Evolutionary conservation across 306 rosid genomes (phyloP), one percentile per base, ranked within the genome.

Genomic region (Vigna angularis): DNA sequence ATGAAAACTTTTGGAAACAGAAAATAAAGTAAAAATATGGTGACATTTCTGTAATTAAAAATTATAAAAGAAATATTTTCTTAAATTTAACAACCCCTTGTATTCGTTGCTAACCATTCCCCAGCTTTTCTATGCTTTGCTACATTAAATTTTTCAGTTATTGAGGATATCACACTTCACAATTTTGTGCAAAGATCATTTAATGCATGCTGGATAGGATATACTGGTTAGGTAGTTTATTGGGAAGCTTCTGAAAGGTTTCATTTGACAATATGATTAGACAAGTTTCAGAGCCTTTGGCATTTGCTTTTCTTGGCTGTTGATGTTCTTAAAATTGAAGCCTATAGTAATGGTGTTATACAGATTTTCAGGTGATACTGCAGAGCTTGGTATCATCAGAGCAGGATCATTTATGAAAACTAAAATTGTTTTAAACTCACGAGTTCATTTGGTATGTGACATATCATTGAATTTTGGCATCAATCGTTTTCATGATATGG

Each of bases 341-440:
- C 55, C 47, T 26, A 49, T 48, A 75, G 66, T 85, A 57, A 82
- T 80, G 34, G 26, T 81, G 65, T 73, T 73, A 20, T 71, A 74
- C 99, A 95, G 99, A 90, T 95, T 95, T 77, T 93, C 94, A 38
- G 99, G 99, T 70, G 98, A 95, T 68, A 84, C 89, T 70, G 90
- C 93, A 22, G 96, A 92, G 74, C 90, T 95, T 85, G 98, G 99
- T 66, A 90, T 95, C 79, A 81, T 95, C 71, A 91, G 98, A 84
- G 90, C 81, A n/a, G 98, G 99, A 49, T 78, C 79, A 32, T 79
- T 38, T 58, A 91, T 88, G 79, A 87, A 89, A 85, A 87, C 83
- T 49, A 83, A 91, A 74, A 84, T 86, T 71, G 86, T 78, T 88
- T 78, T 93, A 81, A 86, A 88, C 67, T 93, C 98, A 67, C 96